phyloP scores from a whole-genome alignment of 129 eudicot genomes.

The Ambrosia artemisiifolia region DNA sequence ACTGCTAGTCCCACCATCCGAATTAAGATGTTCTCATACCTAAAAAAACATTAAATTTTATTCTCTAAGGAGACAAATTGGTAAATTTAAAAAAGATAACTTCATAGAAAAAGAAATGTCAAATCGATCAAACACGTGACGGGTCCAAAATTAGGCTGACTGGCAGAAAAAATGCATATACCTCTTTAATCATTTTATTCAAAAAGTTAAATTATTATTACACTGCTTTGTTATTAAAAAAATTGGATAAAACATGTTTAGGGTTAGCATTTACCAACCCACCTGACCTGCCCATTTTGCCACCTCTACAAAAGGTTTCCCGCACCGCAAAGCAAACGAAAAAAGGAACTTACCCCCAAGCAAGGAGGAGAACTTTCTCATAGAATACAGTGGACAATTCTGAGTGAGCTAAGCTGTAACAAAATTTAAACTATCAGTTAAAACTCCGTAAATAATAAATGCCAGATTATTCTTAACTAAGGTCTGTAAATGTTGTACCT shows the following conservation, averaged over 20 bases:
- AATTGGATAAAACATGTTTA: not conserved
- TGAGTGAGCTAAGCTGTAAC: constrained; percentile 93
- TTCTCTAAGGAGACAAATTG: not conserved
- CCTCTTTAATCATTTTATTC: not conserved
- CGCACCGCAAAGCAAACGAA: not conserved
- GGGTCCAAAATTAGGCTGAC: not conserved
- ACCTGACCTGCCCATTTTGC: not conserved
- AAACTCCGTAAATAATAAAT: not conserved
- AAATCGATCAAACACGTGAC: not conserved
- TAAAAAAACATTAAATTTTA: constrained; percentile 29
- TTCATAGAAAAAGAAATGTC: not conserved
- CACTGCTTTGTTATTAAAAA: not conserved
- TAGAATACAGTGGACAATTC: constrained; percentile 95
- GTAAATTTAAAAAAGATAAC: not conserved
- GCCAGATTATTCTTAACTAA: not conserved
- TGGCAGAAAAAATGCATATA: not conserved
- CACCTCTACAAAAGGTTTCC: not conserved
- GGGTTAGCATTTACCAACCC: not conserved
- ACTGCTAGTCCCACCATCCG: constrained; percentile 87
- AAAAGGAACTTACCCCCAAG: constrained; percentile 75
- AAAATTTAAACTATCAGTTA: constrained; percentile 20
- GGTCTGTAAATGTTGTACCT: constrained; percentile 45
- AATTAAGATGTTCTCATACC: constrained; percentile 73
- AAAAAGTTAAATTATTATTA: not conserved
- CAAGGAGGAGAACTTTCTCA: constrained; percentile 89